phyloP scores from a whole-genome alignment of 495 filamentous ascomycete genomes.

The Aspergillus steynii region DNA sequence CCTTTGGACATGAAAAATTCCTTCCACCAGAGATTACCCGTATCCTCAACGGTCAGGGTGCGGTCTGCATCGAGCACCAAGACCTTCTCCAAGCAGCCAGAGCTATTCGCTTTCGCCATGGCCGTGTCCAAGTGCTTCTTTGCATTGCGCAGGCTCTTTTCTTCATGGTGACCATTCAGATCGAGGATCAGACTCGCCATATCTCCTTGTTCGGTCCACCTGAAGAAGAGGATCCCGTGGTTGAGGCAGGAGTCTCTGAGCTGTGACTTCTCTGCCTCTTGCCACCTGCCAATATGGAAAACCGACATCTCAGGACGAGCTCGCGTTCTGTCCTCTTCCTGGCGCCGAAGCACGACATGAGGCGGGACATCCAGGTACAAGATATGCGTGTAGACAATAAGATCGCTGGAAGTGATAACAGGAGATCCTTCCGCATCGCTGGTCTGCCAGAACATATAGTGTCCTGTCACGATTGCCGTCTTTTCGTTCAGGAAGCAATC shows the following conservation, averaged over 20 bases:
- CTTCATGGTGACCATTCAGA: too few species aligned
- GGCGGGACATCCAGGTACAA: constrained; percentile 55
- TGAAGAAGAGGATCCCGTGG: constrained; percentile 51
- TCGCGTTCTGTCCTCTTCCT: constrained; percentile 38
- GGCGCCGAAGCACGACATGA: constrained; percentile 35
- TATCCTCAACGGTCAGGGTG: constrained; percentile 56
- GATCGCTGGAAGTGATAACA: constrained; percentile 50
- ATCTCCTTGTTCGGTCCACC: too few species aligned
- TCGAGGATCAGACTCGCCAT: too few species aligned
- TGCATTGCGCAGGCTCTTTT: too few species aligned
- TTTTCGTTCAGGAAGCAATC: constrained; percentile 37
- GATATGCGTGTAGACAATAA: constrained; percentile 58
- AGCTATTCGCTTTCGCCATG: too few species aligned
- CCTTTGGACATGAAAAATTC: constrained; percentile 12
- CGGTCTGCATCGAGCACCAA: constrained; percentile 61
- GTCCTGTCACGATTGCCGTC: constrained; percentile 56
- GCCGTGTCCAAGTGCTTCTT: too few species aligned
- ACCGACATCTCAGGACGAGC: constrained; percentile 25
- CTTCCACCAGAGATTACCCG: constrained; percentile 56
- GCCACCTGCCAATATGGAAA: constrained; percentile 52
- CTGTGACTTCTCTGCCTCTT: constrained; percentile 47
- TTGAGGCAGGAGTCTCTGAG: constrained; percentile 50
- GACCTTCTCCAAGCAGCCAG: constrained; percentile 35
- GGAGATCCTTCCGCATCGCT: constrained; percentile 26
- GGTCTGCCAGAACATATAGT: constrained; percentile 61